Evolutionary conservation across 2,329 filamentous ascomycete genomes (phyloP).

Genomic region (Mycosphaerella sp.): DNA sequence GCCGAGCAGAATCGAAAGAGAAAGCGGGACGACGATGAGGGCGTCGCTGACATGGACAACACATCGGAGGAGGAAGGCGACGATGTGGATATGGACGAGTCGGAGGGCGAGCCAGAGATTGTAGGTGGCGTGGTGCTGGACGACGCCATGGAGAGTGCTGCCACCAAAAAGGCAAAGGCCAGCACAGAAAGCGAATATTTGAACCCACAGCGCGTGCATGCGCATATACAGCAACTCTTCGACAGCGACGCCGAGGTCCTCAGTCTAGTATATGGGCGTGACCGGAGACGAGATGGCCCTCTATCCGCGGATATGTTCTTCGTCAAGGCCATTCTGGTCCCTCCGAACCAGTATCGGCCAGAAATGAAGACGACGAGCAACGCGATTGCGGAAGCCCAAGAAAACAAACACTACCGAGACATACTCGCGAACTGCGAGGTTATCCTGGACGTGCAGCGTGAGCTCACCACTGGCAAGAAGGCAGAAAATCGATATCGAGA

Average conservation of each 20-base stretch:
- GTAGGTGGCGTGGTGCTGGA: constrained; percentile 48
- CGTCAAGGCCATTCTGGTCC: constrained; percentile 74
- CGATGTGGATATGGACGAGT: constrained; percentile 39
- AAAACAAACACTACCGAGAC: constrained; percentile 80
- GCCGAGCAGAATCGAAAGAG: constrained; percentile 36
- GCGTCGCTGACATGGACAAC: constrained; percentile 58
- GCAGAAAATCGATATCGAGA: constrained; percentile 42
- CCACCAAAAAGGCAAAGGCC: constrained; percentile 36
- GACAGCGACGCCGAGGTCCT: constrained; percentile 80
- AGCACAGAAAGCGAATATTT: constrained; percentile 62
- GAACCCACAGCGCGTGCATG: constrained; percentile 74
- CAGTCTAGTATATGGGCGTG: constrained; percentile 62
- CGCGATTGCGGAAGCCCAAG: constrained; percentile 77
- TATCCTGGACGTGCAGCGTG: constrained; percentile 67
- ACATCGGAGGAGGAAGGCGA: constrained; percentile 38
- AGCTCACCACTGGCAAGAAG: constrained; percentile 45
- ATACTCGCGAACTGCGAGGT: constrained; percentile 70
- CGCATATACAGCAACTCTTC: constrained; percentile 71
- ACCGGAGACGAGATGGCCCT: constrained; percentile 12
- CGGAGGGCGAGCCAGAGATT: constrained; percentile 30
- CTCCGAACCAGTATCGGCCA: constrained; percentile 85
- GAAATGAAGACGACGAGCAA: constrained; percentile 75
- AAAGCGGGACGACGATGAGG: constrained; percentile 57
- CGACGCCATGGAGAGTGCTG: constrained; percentile 37
- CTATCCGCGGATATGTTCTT: constrained; percentile 76